Evolutionary conservation across 192 early-diverging fungal genomes (phyloP), one percentile per base, ranked within the genome.

Genomic region (Globomyces pollinis-pini): DNA sequence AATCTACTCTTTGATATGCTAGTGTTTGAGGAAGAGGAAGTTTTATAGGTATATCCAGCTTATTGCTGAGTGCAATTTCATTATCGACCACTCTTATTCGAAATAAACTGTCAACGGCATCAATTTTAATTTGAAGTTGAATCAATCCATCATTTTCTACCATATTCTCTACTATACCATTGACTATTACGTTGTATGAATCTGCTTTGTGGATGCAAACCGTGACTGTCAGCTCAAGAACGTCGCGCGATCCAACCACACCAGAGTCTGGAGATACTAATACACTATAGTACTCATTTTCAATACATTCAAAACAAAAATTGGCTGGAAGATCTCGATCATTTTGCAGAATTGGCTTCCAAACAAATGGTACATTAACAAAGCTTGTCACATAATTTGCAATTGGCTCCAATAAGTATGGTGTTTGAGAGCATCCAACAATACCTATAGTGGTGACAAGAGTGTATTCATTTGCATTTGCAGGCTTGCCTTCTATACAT

Each of bases 141-240:
- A 74, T 11, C 1, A 47, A 34, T 1, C 72, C 73, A 38, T 64
- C 51, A 21, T 65, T 24, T 60, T 76, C 69, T 3, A 70, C 65
- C 76, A 78, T 78, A 41, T 70, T 73, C 1, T 67, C 61, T 18
- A 75, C 50, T 16, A 36, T 20, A 33, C 76, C 71, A 4, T 32
- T 30, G 34, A 78, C 35, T 24, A 63, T 34, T 13, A 69, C 24
- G 44, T 54, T 52, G n/a, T n/a, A n/a, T 11, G 13, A 21, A 26
- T 67, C 67, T 32, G 61, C 52, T 29, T 52, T 15, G n/a, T 30
- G 49, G 44, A 41, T 63, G 6, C 39, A 51, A 9, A 67, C 18
- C 15, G 31, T 38, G 2, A 75, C 58, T 7, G 24, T 24, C n/a
- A 75, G 50, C 9, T 63, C 38, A 1, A 41, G 30, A 16, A 3